These are phyloP conservation scores for Chlamydomonas reinhardtii DNA, from an alignment of 163 green algal species.

Conservation along the genomic window DNA sequence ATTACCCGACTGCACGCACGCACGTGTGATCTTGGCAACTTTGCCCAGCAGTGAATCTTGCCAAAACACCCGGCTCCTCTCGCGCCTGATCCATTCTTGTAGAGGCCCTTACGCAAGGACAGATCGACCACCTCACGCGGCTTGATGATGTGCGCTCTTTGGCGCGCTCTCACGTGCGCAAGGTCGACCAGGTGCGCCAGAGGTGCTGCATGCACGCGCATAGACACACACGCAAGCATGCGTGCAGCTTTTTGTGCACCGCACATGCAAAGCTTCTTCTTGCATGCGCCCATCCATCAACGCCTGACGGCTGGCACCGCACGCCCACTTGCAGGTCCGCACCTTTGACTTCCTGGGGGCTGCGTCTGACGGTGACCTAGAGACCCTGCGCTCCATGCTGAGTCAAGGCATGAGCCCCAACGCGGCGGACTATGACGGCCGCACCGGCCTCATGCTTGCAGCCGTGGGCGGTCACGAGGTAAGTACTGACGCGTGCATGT, in stretches of 20 bases:
- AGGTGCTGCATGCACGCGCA: too few relatives aligned
- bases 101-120: not conserved
- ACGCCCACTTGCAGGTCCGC: not conserved
- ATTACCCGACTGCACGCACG: too few relatives aligned
- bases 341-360: conserved; percentile 44
- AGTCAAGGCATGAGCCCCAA: conserved; percentile 39
- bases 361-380: conserved; percentile 20
- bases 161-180: conserved; percentile 32
- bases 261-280: too few relatives aligned
- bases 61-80: too few relatives aligned
- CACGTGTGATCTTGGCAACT: too few relatives aligned
- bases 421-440: conserved; percentile 24
- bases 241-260: too few relatives aligned
- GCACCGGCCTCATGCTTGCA: conserved; percentile 33
- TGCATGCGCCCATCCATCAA: too few relatives aligned
- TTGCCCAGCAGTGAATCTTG: too few relatives aligned
- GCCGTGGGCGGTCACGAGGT: conserved; percentile 19
- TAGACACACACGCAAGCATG: too few relatives aligned
- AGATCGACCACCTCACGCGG: conserved; percentile 1
- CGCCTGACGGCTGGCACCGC: too few relatives aligned
- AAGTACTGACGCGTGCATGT: too few relatives aligned
- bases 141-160: conserved; percentile 42
- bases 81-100: not conserved
- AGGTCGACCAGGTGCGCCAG: conserved; percentile 42
- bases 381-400: conserved; percentile 31